Percentiles rank a stretch among this genome's conserved stretches.
Conservation (phyloP, 306 rosid species). For the Dalbergia oliveri region DNA sequence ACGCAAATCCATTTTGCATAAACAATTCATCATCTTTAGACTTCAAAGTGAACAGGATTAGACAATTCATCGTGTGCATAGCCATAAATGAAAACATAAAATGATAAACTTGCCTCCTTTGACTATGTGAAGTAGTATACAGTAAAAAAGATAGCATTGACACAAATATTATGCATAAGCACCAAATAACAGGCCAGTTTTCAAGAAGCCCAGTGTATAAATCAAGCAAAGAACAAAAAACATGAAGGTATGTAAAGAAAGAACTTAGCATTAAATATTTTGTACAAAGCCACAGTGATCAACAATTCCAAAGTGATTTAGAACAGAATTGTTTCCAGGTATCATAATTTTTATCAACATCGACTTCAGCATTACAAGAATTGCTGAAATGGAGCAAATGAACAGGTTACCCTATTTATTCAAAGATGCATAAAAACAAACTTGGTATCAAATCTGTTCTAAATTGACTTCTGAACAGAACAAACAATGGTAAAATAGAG, state of each 20-base stretch:
- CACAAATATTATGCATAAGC: no score
- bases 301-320: constrained; percentile 25
- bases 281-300: constrained; percentile 35
- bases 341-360: constrained; percentile 41
- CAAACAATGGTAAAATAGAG: constrained; percentile 23
- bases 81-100: no score
- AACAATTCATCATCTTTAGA: no score
- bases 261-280: constrained; percentile 19
- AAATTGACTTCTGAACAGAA: constrained; percentile 28
- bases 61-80: no score
- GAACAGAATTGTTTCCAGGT: constrained; percentile 62
- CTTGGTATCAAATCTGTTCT: constrained; percentile 30
- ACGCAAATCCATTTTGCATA: no score
- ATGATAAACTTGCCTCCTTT: no score
- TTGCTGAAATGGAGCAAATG: constrained; percentile 58
- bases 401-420: constrained; percentile 34
- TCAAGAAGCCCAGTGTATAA: constrained; percentile 13
- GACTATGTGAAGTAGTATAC: no score
- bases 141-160: background rate
- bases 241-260: background rate
- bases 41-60: no score
- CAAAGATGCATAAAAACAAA: constrained; percentile 20
- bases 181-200: background rate
- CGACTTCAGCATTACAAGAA: constrained; percentile 47
- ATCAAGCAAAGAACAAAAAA: constrained; percentile 17